Percentiles rank a stretch among this genome's conserved stretches.
phyloP scores from a whole-genome alignment of 31 red algal species.

The Asparagopsis taxiformis region DNA sequence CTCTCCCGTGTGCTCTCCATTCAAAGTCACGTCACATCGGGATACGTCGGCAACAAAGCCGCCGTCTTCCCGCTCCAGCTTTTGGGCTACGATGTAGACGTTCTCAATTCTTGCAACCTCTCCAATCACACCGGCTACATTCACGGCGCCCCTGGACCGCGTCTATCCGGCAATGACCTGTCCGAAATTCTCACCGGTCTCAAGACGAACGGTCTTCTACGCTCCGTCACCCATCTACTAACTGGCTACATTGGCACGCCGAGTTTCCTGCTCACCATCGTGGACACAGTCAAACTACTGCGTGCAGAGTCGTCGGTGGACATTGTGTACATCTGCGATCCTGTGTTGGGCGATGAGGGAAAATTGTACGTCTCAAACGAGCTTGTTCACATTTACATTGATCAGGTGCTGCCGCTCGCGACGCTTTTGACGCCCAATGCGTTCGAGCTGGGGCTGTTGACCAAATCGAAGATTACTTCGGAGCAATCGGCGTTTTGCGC shows the following conservation, averaged over 20 bases:
- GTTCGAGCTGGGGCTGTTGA: constrained; percentile 82
- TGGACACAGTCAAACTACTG: constrained; percentile 45
- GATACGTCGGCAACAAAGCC: constrained; percentile 93
- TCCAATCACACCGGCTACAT: constrained; percentile 96
- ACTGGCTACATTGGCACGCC: constrained; percentile 83
- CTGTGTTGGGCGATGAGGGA: constrained; percentile 93
- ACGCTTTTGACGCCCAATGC: constrained; percentile 84
- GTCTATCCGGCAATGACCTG: constrained; percentile 54
- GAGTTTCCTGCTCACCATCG: constrained; percentile 35
- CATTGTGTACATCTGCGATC: constrained; percentile 88
- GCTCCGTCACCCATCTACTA: constrained; percentile 70
- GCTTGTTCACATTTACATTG: constrained; percentile 71
- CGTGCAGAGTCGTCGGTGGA: not conserved
- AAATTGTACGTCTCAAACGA: constrained; percentile 77
- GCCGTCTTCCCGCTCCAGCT: constrained; percentile 92
- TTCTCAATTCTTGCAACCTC: constrained; percentile 83
- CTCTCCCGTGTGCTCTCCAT: constrained; percentile 81
- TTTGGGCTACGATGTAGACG: constrained; percentile 95
- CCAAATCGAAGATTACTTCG: constrained; percentile 7
- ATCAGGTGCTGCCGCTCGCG: constrained; percentile 52
- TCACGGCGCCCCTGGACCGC: constrained; percentile 60
- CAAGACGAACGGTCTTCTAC: constrained; percentile 68
- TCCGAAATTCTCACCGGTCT: constrained; percentile 57
- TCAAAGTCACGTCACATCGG: constrained; percentile 91
- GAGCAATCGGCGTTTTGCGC: constrained; percentile 53